Base-by-base conservation (phyloP, 1,139 yeast genomes). In the Hyphopichia khmerensis region DNA sequence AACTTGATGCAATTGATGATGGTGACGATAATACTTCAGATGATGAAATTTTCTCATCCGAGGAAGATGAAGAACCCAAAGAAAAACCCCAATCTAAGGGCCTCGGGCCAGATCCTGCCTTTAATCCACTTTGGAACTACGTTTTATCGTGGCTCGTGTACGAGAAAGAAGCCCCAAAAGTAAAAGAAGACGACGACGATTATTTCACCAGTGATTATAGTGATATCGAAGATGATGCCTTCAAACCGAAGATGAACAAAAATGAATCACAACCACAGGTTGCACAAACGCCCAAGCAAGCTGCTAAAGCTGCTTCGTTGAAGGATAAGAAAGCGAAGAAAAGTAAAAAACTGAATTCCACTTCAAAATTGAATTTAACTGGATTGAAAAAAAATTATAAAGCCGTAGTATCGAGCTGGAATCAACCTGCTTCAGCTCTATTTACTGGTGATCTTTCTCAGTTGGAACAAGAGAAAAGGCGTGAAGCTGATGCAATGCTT, bases 71-170 rank as follows among this genome's bases (percentile, higher is more conserved):
- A 8, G 50, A 48, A 10, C 33, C 46, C 14, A 7, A 4, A 15
- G 6, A 13, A 10, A 11, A 21, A 14, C 13, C 14, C 5, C 26
- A 32, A 15, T 14, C 21, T 39, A n/a, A n/a, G n/a, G 23, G 17
- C 10, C 17, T 14, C 56, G 46, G 72, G 54, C 54, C 65, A 51
- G 54, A 55, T 33, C 55, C 63, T 4, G 50, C 60, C n/a, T 69
- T 67, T 47, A 61, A 59, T 42, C 75, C 75, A 2, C 47, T 59
- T 5, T 70, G 76, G 75, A 67, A 63, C 44, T 65, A 65, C 43
- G 40, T 69, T 9, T 57, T 70, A 26, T 65, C 73, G 13, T 68
- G 72, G 72, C 45, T 70, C 4, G 66, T 60, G 1, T 69, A 67
- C 43, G 60, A 65, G 10, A 37, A 33, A 21, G 30, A 11, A 11